Evolutionary conservation across 148 eudicot species (phyloP).

Genomic region (Rhododendron molle): DNA sequence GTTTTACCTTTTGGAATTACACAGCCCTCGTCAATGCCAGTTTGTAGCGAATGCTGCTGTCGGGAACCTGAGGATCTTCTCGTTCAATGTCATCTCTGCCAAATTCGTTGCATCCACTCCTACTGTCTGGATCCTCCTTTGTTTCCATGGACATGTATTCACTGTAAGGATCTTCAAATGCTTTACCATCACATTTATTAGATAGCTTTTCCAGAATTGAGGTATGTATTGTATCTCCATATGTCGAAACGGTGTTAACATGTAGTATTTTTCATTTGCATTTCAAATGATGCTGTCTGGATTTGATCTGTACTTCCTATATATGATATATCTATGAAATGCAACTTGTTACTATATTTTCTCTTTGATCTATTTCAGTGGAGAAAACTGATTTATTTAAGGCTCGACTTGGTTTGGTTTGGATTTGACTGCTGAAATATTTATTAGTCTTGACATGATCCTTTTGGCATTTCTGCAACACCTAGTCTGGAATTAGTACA

Average conservation of each 20-base stretch:
- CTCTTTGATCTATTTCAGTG: not conserved
- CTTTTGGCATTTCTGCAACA: not conserved
- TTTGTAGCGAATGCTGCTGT: slow-evolving; percentile 49
- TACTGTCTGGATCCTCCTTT: slow-evolving; percentile 85
- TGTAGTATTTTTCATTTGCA: not conserved
- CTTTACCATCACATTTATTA: slow-evolving; percentile 29
- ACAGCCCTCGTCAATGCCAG: slow-evolving; percentile 30
- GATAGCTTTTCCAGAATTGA: not conserved
- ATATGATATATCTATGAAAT: not conserved
- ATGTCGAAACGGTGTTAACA: not conserved
- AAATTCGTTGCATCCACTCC: slow-evolving; percentile 50
- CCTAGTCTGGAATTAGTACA: not conserved
- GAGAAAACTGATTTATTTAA: not conserved
- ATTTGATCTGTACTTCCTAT: not conserved
- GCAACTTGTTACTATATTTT: not conserved
- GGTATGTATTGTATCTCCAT: not conserved
- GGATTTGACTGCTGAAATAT: not conserved
- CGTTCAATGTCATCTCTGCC: slow-evolving; percentile 49
- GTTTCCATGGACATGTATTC: slow-evolving; percentile 71
- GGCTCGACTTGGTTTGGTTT: not conserved
- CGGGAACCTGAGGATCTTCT: slow-evolving; percentile 70
- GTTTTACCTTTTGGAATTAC: not conserved
- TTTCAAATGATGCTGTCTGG: not conserved
- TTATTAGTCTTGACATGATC: not conserved
- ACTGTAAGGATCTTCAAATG: slow-evolving; percentile 61